Conservation (phyloP, 208 protist species). For the Leishmania lainsoni region DNA sequence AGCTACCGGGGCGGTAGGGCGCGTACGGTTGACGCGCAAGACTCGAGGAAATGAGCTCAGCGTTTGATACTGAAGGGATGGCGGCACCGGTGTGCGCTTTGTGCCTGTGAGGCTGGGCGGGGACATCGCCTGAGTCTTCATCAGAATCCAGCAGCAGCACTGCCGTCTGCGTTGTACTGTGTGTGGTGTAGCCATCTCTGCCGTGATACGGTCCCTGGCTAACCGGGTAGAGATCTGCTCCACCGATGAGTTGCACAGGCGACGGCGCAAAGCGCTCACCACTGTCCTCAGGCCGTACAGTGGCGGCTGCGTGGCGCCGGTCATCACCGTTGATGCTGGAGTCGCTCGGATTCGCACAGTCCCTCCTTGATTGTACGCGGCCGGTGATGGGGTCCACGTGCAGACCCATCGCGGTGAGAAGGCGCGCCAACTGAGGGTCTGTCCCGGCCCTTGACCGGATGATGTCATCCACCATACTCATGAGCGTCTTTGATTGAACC, state of each 20-base stretch:
- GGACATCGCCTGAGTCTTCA: slow-evolving; percentile 6
- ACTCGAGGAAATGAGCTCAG: slow-evolving; percentile 13
- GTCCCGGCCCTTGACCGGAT: slow-evolving; percentile 41
- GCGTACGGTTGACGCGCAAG: slow-evolving; percentile 25
- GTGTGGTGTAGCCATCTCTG: background rate
- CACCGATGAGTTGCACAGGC: slow-evolving; percentile 20
- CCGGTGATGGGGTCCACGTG: slow-evolving; percentile 42
- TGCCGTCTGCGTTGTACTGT: slow-evolving; percentile 21
- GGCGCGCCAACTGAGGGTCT: slow-evolving; percentile 45
- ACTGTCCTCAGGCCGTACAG: background rate
- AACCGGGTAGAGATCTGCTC: background rate
- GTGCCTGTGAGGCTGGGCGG: background rate
- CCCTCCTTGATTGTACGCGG: slow-evolving; percentile 18
- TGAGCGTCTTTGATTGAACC: slow-evolving; percentile 50
- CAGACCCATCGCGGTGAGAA: slow-evolving; percentile 70
- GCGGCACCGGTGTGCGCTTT: background rate
- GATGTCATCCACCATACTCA: slow-evolving; percentile 60
- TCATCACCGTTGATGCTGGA: background rate
- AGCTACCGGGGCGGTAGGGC: slow-evolving; percentile 36
- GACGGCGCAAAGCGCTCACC: slow-evolving; percentile 22
- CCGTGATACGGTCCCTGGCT: background rate
- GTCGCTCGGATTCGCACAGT: background rate
- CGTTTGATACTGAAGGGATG: background rate
- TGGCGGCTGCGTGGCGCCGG: background rate
- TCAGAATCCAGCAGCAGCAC: slow-evolving; percentile 32